Evolutionary conservation across 495 filamentous ascomycete genomes (phyloP), one percentile per base, ranked within the genome.

Genomic region (Amniculicola lignicola): DNA sequence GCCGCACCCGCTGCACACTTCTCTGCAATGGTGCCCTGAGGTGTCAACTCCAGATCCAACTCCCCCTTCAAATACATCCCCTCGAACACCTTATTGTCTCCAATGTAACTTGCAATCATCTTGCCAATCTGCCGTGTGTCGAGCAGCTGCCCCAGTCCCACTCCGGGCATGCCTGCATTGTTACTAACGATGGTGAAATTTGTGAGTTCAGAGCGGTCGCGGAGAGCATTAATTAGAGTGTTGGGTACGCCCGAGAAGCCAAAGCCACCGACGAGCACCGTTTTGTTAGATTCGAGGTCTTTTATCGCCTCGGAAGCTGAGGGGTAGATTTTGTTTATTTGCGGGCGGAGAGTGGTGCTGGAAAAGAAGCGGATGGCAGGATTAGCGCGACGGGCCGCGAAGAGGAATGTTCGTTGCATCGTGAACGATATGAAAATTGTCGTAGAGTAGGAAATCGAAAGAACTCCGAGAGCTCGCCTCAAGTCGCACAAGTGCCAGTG

Each of bases 41-140:
- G 90, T 0, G 87, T 93, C 51, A 96, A 77, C 65, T 96, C 90
- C 10, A 96, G 76, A 68, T 90, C 87, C 42, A 96, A 82, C 64
- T 92, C 81, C 42, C 90, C 90, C 2, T 81, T 88, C 47, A 95
- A 73, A 68, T 95, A 95, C 84, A 90, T 90, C 57, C 75, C 70
- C 78, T 95, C 90, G 53, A 95, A 93, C 14, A 83, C 87, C 77
- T 92, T 94, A 72, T 96, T 95, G 69, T 94, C 88, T 69, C 90
- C 90, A 28, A 95, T 89, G 67, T 93, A 95, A 60, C 84, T 89
- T 19, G 89, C 84, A 64, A 95, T 83, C 88, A 95, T 93, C 72
- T 95, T 95, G 63, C 80, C 84, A 70, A 95, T 86, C 72, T 95
- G 90, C 65, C 92, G 55, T 14, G 58, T 61, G 31, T 61, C 58